These are phyloP conservation scores for Prunus yedoensis DNA, from an alignment of 331 rosid species.

Conservation along the genomic window DNA sequence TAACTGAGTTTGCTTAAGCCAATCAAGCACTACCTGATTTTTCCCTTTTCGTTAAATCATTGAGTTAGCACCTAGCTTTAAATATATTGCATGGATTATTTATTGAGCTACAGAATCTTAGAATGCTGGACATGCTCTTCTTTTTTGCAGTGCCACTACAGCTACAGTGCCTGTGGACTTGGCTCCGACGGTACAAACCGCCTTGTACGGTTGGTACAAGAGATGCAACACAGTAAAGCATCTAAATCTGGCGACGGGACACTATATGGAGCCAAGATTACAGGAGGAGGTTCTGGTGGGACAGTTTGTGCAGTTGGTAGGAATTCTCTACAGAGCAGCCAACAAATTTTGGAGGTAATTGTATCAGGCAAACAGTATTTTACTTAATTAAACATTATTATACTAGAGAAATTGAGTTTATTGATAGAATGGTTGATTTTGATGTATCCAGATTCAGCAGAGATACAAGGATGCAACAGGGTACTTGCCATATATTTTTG, in stretches of 20 bases:
- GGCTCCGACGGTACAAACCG: slow-evolving; percentile 92
- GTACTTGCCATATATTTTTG: too few relatives aligned
- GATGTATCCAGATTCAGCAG: too few relatives aligned
- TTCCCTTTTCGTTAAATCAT: too few relatives aligned
- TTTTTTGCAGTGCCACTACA: slow-evolving; percentile 75
- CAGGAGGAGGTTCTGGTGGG: slow-evolving; percentile 97
- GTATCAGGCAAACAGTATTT: not conserved
- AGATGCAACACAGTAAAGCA: slow-evolving; percentile 56
- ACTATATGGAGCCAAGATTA: slow-evolving; percentile 79
- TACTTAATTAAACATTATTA: not conserved
- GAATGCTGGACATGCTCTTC: not conserved
- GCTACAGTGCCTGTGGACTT: slow-evolving; percentile 88
- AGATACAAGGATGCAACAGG: too few relatives aligned
- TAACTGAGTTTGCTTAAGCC: not conserved
- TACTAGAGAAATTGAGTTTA: too few relatives aligned
- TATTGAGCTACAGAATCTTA: not conserved
- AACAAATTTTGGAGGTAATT: slow-evolving; percentile 77
- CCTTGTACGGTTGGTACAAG: slow-evolving; percentile 83
- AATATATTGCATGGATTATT: too few relatives aligned
- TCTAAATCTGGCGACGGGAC: slow-evolving; percentile 69
- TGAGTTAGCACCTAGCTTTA: too few relatives aligned
- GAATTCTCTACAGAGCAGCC: slow-evolving; percentile 67
- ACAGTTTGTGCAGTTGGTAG: slow-evolving; percentile 83
- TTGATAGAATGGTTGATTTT: too few relatives aligned
- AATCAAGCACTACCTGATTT: not conserved